Base-by-base conservation (phyloP, 2,329 filamentous ascomycete species). In the Purpureocillium takamizusanense region DNA sequence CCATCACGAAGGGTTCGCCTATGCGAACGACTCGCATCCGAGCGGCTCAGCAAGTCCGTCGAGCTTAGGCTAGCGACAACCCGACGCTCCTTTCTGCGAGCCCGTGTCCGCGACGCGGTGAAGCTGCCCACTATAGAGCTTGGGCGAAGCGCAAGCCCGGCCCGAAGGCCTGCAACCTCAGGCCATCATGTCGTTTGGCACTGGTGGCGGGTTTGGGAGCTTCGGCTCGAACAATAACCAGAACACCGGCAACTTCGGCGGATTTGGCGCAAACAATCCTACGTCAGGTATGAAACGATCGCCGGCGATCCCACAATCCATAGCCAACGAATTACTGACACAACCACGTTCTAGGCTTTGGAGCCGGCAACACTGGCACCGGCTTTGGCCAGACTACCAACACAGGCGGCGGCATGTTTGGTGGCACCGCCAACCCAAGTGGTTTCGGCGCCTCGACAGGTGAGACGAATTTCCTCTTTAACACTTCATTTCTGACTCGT, bases 211-310 rank as follows among this genome's bases (percentile, higher is more conserved):
- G 52, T 62, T 62, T 41, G 67, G 68, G 41, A 72, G 74, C 66
- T 81, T 81, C 61, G 76, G 76, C 62, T 68, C 70, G 52, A 72
- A 69, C 46, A 77, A 72, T 31, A 46, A 51, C 34, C 43, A 52
- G 32, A 37, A 41, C 37, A 49, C 55, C 16, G 50, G 47, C 36
- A 66, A 63, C 16, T 83, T 83, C 59, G 74, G 74, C 49, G 76
- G 76, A 33, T 81, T 76, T 42, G 72, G 72, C 30, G 37, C 61
- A 39, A 65, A 56, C 42, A 63, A 54, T 44, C 66, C 69, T 6
- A 61, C 74, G 77, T 81, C 76, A 56, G 73, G 69, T 50, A 43
- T n/a, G n/a, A n/a, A n/a, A n/a, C n/a, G n/a, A n/a, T n/a, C n/a
- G n/a, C n/a, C n/a, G n/a, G n/a, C n/a, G 23, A 9, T 32, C 38